Evolutionary conservation across 1,284 basidiomycete genomes (phyloP), one percentile per base, ranked within the genome.

Genomic region (Mycosarcoma mackinlayi): DNA sequence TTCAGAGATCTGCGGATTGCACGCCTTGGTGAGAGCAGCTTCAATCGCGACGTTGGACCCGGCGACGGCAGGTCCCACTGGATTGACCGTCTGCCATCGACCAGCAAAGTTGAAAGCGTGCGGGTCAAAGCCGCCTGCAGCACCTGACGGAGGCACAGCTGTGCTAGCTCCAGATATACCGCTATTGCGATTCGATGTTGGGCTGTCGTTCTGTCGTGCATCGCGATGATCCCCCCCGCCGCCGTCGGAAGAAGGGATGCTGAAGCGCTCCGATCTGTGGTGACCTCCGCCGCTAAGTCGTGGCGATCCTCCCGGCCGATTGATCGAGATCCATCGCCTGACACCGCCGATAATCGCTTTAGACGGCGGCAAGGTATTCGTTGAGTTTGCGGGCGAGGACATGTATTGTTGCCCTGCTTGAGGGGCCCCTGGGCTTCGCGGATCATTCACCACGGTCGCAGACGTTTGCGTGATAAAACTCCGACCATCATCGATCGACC

Each of bases 301-400:
- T 0, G 53, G 50, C 14, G 59, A 62, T 2, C 57, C 48, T 33
- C 60, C 53, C 13, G 68, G 54, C 24, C 55, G 46, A 41, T 78
- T 78, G 53, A 78, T 63, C 34, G 64, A 69, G 46, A 78, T 78
- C 76, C 76, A 78, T 19, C 76, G 52, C 27, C 63, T 42, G 3
- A 78, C 76, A 8, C 76, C 76, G 23, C 76, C 76, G 8, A 78
- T 75, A 24, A 78, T 59, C 9, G 74, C 75, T 21, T 64, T 68
- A 13, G 69, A 72, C 3, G 62, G 72, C 21, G 59, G 51, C 28
- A 54, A 42, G 2, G 51, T 46, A 27, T 34, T 31, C 16, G 45
- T 41, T 6, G 58, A 45, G 8, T 45, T 23, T 4, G 47, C 33
- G 6, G 57, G 51, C 18, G 51, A 60, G 9, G 59, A 39, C 6